Conservation (phyloP, 768 basidiomycete genomes). For the Trametes cubensis region DNA sequence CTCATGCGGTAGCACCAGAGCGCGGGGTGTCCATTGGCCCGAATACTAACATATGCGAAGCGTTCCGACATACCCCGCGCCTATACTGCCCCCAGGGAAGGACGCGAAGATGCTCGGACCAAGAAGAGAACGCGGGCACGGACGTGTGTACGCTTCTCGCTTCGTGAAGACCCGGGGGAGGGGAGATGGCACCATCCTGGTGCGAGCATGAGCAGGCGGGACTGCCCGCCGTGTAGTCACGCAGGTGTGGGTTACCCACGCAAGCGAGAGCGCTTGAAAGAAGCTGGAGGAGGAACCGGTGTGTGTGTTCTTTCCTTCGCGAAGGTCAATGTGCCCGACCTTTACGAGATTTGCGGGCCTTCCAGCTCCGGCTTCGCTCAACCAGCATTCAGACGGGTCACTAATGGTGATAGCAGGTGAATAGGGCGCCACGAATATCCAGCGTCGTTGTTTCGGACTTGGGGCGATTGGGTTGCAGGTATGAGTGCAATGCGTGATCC, state of each 20-base stretch:
- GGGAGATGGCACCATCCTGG: not conserved
- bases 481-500: no score
- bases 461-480: no score
- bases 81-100: not conserved
- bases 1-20: not conserved
- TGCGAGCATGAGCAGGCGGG: not conserved
- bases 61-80: not conserved
- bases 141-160: not conserved
- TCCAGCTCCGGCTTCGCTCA: no score
- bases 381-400: no score
- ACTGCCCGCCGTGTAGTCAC: not conserved
- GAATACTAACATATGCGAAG: not conserved
- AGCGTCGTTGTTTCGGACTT: no score
- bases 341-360: no score
- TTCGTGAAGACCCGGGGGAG: not conserved
- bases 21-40: not conserved
- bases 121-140: not conserved
- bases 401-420: no score
- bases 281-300: no score
- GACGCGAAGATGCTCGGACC: not conserved
- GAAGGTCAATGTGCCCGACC: no score
- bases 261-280: no score
- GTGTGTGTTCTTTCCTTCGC: no score
- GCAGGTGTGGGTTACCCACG: not conserved
- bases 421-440: no score